Percentiles rank a stretch among this genome's conserved stretches.
Evolutionary conservation across 805 yeast species (phyloP).

Genomic region (Yarrowia phangngaensis): DNA sequence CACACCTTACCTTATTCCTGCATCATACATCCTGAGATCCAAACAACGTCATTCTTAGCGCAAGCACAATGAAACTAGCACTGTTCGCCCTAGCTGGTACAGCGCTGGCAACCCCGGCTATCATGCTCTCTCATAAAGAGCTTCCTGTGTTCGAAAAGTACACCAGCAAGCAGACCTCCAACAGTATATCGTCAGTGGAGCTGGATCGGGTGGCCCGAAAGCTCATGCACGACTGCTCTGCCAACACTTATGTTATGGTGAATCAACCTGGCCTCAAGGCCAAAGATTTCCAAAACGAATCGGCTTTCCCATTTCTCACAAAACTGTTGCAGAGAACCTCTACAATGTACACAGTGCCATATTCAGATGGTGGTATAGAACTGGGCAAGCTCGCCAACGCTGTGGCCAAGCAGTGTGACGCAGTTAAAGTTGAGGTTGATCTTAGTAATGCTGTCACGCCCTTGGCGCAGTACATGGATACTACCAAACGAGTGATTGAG

Average conservation of each 20-base stretch:
- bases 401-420: slow-evolving; percentile 49
- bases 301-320: slow-evolving; percentile 29
- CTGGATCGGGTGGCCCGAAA: slow-evolving; percentile 30
- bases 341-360: slow-evolving; percentile 34
- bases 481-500: slow-evolving; percentile 13
- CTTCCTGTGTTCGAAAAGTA: background rate
- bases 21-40: too few relatives aligned
- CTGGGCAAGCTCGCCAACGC: slow-evolving; percentile 44
- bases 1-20: too few relatives aligned
- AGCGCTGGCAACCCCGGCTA: slow-evolving; percentile 18
- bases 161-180: background rate
- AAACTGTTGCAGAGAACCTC: slow-evolving; percentile 29
- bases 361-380: slow-evolving; percentile 39
- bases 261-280: slow-evolving; percentile 52
- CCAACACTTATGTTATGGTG: slow-evolving; percentile 53
- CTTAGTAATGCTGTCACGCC: slow-evolving; percentile 41
- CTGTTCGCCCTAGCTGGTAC: slow-evolving; percentile 5
- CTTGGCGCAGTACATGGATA: slow-evolving; percentile 27
- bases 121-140: slow-evolving; percentile 17
- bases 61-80: background rate
- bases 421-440: slow-evolving; percentile 43
- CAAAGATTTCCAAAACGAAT: slow-evolving; percentile 44
- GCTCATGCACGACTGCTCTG: slow-evolving; percentile 44
- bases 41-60: too few relatives aligned
- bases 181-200: slow-evolving; percentile 15